Percentiles rank a stretch among this genome's conserved stretches.
phyloP scores from a whole-genome alignment of 495 filamentous ascomycete genomes.

The Letharia lupina region DNA sequence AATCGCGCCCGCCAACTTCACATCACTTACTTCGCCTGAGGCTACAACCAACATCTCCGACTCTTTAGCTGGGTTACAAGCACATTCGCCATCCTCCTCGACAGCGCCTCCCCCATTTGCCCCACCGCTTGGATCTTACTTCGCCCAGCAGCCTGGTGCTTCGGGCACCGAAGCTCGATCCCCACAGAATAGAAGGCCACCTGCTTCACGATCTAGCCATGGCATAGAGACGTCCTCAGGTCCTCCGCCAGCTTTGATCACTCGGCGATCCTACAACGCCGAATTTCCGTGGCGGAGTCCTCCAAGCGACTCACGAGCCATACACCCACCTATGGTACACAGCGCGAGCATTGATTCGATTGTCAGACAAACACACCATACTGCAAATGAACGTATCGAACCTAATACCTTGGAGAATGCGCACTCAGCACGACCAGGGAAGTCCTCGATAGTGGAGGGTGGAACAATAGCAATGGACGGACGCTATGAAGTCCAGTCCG shows the following conservation, averaged over 20 bases:
- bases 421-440: constrained; percentile 4
- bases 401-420: background rate
- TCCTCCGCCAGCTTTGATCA: constrained; percentile 39
- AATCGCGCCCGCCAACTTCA: constrained; percentile 10
- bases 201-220: constrained; percentile 37
- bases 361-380: constrained; percentile 4
- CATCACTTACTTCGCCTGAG: background rate
- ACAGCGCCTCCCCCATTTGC: constrained; percentile 5
- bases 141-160: constrained; percentile 27
- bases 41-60: background rate
- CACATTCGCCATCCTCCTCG: constrained; percentile 16
- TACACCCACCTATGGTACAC: background rate
- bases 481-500: constrained; percentile 13
- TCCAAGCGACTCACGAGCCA: constrained; percentile 3
- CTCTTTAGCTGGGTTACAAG: background rate
- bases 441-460: constrained; percentile 9
- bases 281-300: constrained; percentile 18
- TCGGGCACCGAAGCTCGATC: constrained; percentile 30
- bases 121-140: constrained; percentile 27
- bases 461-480: constrained; percentile 5
- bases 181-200: constrained; percentile 29
- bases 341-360: constrained; percentile 16
- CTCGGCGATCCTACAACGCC: constrained; percentile 33
- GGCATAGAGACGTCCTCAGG: constrained; percentile 37
- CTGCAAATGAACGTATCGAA: constrained; percentile 1